Base-by-base conservation (phyloP, 257 asterid species). In the Solanum ossicruentum region DNA sequence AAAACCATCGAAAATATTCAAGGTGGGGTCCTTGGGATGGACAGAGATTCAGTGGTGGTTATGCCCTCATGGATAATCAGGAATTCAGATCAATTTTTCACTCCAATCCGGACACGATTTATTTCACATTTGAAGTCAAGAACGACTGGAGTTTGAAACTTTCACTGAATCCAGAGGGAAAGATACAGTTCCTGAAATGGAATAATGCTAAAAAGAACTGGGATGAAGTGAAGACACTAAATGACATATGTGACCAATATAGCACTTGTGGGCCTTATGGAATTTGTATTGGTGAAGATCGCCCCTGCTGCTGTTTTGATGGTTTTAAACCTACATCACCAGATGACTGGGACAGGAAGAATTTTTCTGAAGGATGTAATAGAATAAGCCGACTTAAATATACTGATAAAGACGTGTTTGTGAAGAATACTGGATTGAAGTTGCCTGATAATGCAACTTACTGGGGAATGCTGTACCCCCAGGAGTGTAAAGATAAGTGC, bases 21-120 rank as follows among this genome's bases (percentile, higher is more conserved):
- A 90, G 89, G 77, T 90, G 92, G 92, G 93, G 92, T 20, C 92
- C 94, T 6, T 90, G 91, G 86, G 86, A 88, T 70, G 93, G 93
- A 15, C 36, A 85, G 3, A 81, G 81, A 51, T 85, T 89, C 12
- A 89, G 91, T 28, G 91, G 92, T 15, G 49, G 83, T 7, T 54
- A 51, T 41, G 55, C 49, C 26, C 43, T 87, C 12, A 87, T 72
- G 67, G 56, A 81, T 4, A 87, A 90, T 12, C 36, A 80, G 2
- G 87, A 86, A 3, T 88, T 86, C 61, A 66, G 16, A 41, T 65
- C 83, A 45, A 73, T 84, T 8, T 92, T 83, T 23, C 18, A 49
- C 51, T 84, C 39, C 8, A 80, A 61, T 17, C 10, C 43, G 3
- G 80, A 85, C 49, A 89, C 58, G 49, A 55, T 87, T 57, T 92